phyloP scores from a whole-genome alignment of 2,329 filamentous ascomycete species.

The Lasiodiplodia sp. region DNA sequence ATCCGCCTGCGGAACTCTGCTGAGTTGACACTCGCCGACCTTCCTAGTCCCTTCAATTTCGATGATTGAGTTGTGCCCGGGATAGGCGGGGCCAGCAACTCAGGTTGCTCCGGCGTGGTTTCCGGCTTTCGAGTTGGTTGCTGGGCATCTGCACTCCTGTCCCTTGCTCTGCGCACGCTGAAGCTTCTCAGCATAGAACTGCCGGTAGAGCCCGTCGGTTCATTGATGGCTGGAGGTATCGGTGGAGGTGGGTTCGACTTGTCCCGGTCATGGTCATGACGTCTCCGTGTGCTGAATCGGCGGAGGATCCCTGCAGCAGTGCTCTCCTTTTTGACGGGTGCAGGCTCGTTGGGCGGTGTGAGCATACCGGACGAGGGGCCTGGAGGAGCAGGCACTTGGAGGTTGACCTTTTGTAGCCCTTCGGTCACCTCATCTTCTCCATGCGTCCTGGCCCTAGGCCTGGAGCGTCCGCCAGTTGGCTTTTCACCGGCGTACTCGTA shows the following conservation, averaged over 20 bases:
- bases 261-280: constrained; percentile 66
- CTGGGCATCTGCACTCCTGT: constrained; percentile 59
- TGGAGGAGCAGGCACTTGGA: constrained; percentile 56
- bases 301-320: constrained; percentile 83
- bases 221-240: constrained; percentile 81
- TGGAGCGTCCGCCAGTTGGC: constrained; percentile 80
- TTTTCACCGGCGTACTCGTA: constrained; percentile 92
- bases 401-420: constrained; percentile 70
- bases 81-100: constrained; percentile 74
- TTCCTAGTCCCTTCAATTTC: constrained; percentile 72
- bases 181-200: constrained; percentile 80
- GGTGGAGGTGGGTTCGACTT: constrained; percentile 66
- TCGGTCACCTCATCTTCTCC: constrained; percentile 91
- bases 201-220: constrained; percentile 69
- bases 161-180: constrained; percentile 73
- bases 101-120: constrained; percentile 73
- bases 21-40: constrained; percentile 91
- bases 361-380: constrained; percentile 54
- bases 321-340: constrained; percentile 80
- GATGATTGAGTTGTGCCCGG: constrained; percentile 66
- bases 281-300: constrained; percentile 87
- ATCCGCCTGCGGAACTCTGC: constrained; percentile 77
- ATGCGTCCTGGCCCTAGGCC: constrained; percentile 88
- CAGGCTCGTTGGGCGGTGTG: constrained; percentile 61
- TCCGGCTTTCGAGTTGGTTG: constrained; percentile 55